Conservation (phyloP, 2,329 filamentous ascomycete species). For the Talaromyces sp. region DNA sequence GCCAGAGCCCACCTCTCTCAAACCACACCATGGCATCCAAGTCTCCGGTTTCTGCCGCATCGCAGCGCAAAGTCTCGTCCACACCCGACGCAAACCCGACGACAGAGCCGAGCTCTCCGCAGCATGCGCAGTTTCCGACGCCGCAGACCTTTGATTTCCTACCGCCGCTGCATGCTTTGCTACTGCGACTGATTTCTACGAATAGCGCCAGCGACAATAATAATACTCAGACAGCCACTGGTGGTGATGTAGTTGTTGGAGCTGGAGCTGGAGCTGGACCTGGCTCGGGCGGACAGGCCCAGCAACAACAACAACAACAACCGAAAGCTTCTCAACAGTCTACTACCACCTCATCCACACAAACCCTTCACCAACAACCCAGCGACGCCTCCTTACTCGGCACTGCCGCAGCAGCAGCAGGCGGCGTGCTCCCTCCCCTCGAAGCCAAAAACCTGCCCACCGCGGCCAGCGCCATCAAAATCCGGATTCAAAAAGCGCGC, state of each 20-base stretch:
- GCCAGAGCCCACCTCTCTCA: neutral
- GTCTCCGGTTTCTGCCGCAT: slow-evolving; percentile 31
- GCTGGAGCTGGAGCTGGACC: neutral
- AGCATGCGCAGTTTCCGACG: slow-evolving; percentile 58
- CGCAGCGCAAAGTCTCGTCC: slow-evolving; percentile 32
- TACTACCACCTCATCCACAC: neutral
- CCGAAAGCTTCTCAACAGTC: slow-evolving; percentile 27
- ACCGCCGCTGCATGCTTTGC: slow-evolving; percentile 72
- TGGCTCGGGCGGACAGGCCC: slow-evolving; percentile 8
- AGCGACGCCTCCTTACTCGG: slow-evolving; percentile 20
- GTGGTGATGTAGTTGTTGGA: neutral
- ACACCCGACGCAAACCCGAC: slow-evolving; percentile 29
- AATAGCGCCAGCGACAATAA: neutral
- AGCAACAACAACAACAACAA: slow-evolving; percentile 33
- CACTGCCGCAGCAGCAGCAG: slow-evolving; percentile 19
- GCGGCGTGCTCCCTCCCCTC: slow-evolving; percentile 40
- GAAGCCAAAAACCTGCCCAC: slow-evolving; percentile 72
- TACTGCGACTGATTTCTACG: slow-evolving; percentile 62
- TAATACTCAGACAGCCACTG: neutral
- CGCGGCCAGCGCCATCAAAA: slow-evolving; percentile 72
- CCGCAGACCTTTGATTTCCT: slow-evolving; percentile 82
- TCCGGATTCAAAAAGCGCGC: slow-evolving; percentile 75
- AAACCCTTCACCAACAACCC: slow-evolving; percentile 16
- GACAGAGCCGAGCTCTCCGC: slow-evolving; percentile 42
- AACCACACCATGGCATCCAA: slow-evolving; percentile 29